Conservation (phyloP, 176 grass and related monocot species). For the Juncus inflexus region DNA sequence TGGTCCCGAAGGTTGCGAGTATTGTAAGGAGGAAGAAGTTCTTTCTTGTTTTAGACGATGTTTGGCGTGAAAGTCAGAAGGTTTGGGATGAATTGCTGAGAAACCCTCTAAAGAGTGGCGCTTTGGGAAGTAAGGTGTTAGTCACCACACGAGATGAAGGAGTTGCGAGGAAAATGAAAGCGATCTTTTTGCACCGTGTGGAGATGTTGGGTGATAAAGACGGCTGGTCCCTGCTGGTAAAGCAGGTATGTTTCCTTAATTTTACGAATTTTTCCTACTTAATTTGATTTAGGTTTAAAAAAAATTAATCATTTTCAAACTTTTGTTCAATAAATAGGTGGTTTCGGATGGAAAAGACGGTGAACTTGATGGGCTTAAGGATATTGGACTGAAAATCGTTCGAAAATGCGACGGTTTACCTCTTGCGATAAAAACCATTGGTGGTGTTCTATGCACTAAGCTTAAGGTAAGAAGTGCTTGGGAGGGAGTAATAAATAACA, state of each 20-base stretch:
- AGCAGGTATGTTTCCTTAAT: background rate
- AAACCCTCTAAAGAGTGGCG: background rate
- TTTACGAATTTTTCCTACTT: background rate
- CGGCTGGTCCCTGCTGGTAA: slow-evolving; percentile 25
- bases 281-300: background rate
- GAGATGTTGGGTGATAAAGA: slow-evolving; percentile 18
- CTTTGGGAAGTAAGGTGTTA: slow-evolving; percentile 11
- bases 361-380: slow-evolving; percentile 15
- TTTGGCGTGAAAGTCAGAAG: slow-evolving; percentile 16
- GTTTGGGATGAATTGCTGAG: slow-evolving; percentile 10
- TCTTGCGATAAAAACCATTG: slow-evolving; percentile 37
- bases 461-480: background rate
- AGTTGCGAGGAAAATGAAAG: slow-evolving; percentile 11
- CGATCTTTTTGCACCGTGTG: background rate
- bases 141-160: slow-evolving; percentile 18
- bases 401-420: slow-evolving; percentile 44
- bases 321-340: slow-evolving; percentile 21
- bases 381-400: slow-evolving; percentile 28
- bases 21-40: background rate
- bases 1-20: background rate
- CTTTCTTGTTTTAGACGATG: slow-evolving; percentile 38
- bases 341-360: background rate
- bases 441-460: slow-evolving; percentile 30
- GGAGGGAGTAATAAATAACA: slow-evolving; percentile 18
- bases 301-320: background rate